Evolutionary conservation across 1,284 basidiomycete species (phyloP), one percentile per base, ranked within the genome.

Genomic region (Psilocybe mexicana): DNA sequence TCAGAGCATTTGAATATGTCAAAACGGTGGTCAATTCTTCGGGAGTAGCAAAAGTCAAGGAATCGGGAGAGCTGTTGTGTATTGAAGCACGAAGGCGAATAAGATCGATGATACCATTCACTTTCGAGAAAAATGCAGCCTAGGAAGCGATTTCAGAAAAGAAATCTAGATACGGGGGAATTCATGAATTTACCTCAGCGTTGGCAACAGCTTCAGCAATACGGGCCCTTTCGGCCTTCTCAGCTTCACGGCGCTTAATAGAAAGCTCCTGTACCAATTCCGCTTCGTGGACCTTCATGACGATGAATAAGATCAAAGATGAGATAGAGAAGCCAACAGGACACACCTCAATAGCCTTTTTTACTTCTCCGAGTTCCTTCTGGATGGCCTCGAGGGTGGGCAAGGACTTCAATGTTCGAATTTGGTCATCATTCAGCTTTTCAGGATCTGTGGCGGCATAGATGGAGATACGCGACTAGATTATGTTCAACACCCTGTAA

Each of bases 341-440:
- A 54, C 62, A 45, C 54, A 92, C 93, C 82, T 94, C 91, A 61
- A 94, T 80, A 43, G 80, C 83, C 70, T 90, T 92, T 72, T 87
- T 88, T 43, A 94, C 82, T 60, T 94, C 92, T 45, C 85, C 86
- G 12, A 95, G 76, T 67, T 95, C 93, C 66, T 90, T 91, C 63
- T 85, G 81, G 25, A 86, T 77, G 4, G 86, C 89, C 68, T 94
- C 92, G 40, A 94, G 78, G 8, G 78, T 77, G 4, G 93, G 83
- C 43, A 95, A 81, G 24, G 82, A 85, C 61, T 83, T 87, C 52
- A 94, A 67, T 0, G 81, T 80, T 33, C 86, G 82, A 63, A 81
- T 87, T 74, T 95, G 93, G 72, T 95, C 93, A 26, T 92, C 90
- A 65, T 95, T 92, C 54, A 95, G 80, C 63, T 87, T 86, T 47